A percentile compares a stretch with the other conserved stretches of the same genome.
Conservation (phyloP, 2,329 filamentous ascomycete genomes). For the Aspergillus oerlinghausenensis region DNA sequence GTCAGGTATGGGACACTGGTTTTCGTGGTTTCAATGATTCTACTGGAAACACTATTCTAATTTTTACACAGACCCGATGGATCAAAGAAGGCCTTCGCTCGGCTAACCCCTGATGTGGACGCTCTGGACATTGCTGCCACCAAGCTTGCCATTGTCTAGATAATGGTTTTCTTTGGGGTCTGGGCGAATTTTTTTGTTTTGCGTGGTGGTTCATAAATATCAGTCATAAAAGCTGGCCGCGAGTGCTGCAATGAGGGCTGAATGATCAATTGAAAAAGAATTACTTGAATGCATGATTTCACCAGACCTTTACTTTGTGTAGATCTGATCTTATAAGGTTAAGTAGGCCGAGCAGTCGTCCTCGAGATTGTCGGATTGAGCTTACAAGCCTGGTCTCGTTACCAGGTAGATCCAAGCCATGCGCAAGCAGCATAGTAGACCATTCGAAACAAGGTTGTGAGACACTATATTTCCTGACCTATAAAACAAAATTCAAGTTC, state of each 20-base stretch:
- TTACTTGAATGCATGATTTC: conserved; percentile 24
- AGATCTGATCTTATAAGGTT: conserved; percentile 10
- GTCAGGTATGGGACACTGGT: conserved; percentile 64
- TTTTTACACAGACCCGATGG: conserved; percentile 69
- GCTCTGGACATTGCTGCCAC: conserved; percentile 98
- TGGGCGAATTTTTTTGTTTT: conserved; percentile 41
- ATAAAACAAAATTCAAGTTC: not conserved
- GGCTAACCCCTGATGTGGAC: conserved; percentile 93
- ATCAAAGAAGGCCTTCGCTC: conserved; percentile 97
- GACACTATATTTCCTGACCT: not conserved
- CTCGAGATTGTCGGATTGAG: not conserved
- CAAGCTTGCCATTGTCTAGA: conserved; percentile 96
- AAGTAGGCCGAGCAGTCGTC: not conserved
- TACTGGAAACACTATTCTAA: conserved; percentile 1
- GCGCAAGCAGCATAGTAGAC: not conserved
- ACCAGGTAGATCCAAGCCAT: not conserved
- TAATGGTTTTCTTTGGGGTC: conserved; percentile 41
- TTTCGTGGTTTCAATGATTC: not conserved
- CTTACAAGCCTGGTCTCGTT: not conserved
- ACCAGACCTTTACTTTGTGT: conserved; percentile 10
- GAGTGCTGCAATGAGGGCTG: conserved; percentile 30
- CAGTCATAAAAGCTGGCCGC: conserved; percentile 29
- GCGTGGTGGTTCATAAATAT: conserved; percentile 38
- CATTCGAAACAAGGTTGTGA: not conserved
- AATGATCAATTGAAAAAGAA: conserved; percentile 34